Conservation (phyloP, 169 alveolate species). For the Perkinsus chesapeaki region DNA sequence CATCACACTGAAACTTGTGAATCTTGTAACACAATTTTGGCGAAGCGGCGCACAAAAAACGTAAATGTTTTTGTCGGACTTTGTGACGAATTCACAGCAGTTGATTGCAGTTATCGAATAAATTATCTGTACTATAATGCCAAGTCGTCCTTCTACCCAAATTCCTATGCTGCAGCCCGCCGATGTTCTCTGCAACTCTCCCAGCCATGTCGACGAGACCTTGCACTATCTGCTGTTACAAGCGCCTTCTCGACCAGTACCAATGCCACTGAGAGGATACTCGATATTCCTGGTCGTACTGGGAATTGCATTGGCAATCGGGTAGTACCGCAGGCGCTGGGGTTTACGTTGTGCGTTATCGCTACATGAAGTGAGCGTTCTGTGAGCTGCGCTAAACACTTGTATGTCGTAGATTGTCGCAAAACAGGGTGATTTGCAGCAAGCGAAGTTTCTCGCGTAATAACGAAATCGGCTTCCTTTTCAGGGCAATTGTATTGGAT, state of each 20-base stretch:
- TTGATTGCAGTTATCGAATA: background rate
- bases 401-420: too few species aligned
- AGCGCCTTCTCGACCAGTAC: background rate
- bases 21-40: background rate
- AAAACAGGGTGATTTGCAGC: too few species aligned
- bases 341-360: background rate
- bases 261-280: background rate
- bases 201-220: background rate
- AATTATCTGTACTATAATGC: background rate
- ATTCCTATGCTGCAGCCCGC: background rate
- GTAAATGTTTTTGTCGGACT: background rate
- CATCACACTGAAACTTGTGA: too few species aligned
- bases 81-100: background rate
- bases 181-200: background rate
- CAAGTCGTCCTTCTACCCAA: background rate
- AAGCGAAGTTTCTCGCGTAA: background rate
- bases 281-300: background rate
- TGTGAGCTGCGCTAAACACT: too few species aligned
- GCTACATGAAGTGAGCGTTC: too few species aligned
- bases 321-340: background rate
- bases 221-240: background rate
- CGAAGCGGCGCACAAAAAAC: background rate
- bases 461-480: background rate
- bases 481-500: background rate
- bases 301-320: background rate